Conservation (phyloP, 176 grass and related monocot genomes). For the Dactylis glomerata region DNA sequence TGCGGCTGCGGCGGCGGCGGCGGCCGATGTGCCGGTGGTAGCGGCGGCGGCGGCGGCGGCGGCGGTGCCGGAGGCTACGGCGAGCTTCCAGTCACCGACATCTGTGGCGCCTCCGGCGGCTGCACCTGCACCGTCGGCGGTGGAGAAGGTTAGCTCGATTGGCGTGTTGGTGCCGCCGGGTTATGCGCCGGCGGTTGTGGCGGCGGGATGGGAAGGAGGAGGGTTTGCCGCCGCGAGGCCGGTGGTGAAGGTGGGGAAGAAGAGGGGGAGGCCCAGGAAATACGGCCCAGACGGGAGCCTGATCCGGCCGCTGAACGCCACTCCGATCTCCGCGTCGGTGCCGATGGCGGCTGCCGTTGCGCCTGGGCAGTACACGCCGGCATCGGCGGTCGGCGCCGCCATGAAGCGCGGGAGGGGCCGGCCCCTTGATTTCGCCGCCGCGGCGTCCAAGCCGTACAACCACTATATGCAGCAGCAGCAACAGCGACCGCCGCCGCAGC, state of each 20-base stretch:
- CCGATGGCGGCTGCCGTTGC: conserved; percentile 34
- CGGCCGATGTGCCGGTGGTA: background rate
- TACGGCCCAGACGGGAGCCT: conserved; percentile 89
- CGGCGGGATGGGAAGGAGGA: background rate
- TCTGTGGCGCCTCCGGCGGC: background rate
- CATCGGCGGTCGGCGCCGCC: conserved; percentile 72
- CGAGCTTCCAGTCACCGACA: conserved; percentile 24
- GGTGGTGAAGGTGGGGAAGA: conserved; percentile 63
- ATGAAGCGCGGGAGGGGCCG: conserved; percentile 90
- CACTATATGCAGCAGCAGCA: background rate
- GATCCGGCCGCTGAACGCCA: conserved; percentile 81
- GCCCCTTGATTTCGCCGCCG: conserved; percentile 51
- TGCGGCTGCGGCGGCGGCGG: background rate
- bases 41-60: background rate
- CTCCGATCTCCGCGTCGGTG: conserved; percentile 79
- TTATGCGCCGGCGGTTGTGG: background rate
- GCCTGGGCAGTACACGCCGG: conserved; percentile 72
- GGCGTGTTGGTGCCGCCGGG: conserved; percentile 14
- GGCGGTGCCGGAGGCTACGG: conserved; percentile 19
- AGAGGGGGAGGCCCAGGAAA: conserved; percentile 90
- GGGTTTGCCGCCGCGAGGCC: background rate
- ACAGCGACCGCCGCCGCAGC: background rate
- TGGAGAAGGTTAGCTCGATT: conserved; percentile 38
- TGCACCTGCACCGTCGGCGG: background rate
- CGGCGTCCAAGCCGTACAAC: conserved; percentile 24